phyloP scores from a whole-genome alignment of 1,284 basidiomycete species.

The Fomitopsis betulina region DNA sequence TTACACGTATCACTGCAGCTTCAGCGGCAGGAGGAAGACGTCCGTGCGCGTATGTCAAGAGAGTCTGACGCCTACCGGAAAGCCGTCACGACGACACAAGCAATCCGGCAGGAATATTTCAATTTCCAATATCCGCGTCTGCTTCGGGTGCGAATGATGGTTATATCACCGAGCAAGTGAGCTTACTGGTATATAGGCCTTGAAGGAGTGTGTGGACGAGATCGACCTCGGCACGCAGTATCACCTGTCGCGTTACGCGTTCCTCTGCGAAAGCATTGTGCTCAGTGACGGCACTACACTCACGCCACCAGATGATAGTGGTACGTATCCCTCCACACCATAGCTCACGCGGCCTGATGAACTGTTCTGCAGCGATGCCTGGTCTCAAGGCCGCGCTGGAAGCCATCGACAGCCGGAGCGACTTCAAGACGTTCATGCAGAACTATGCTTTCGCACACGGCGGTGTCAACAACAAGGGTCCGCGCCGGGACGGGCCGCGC shows the following conservation, averaged over 20 bases:
- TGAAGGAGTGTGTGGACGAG: slow-evolving; percentile 96
- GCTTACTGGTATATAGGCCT: slow-evolving; percentile 45
- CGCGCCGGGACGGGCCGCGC: slow-evolving; percentile 76
- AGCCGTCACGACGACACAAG: slow-evolving; percentile 87
- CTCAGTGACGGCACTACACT: slow-evolving; percentile 86
- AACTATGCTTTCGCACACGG: slow-evolving; percentile 89
- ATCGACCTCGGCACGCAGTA: slow-evolving; percentile 97
- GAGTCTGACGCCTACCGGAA: slow-evolving; percentile 90
- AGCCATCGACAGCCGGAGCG: slow-evolving; percentile 88
- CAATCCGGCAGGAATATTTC: slow-evolving; percentile 94
- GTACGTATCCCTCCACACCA: slow-evolving; percentile 1
- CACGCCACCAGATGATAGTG: slow-evolving; percentile 66
- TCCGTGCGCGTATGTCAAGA: slow-evolving; percentile 78
- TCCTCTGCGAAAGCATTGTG: slow-evolving; percentile 88
- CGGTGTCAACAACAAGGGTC: slow-evolving; percentile 54
- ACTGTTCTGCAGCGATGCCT: slow-evolving; percentile 32
- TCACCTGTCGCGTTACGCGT: slow-evolving; percentile 92
- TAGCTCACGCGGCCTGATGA: neutral
- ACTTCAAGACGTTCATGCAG: slow-evolving; percentile 97
- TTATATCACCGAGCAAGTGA: neutral
- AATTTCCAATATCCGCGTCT: slow-evolving; percentile 95
- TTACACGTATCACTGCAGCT: slow-evolving; percentile 46
- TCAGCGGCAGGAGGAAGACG: slow-evolving; percentile 92
- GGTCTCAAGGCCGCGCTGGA: slow-evolving; percentile 89
- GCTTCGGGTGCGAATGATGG: slow-evolving; percentile 62